These are phyloP conservation scores for Pseudocercospora fijiensis DNA, from an alignment of 2,329 filamentous ascomycete species.

Conservation along the genomic window DNA sequence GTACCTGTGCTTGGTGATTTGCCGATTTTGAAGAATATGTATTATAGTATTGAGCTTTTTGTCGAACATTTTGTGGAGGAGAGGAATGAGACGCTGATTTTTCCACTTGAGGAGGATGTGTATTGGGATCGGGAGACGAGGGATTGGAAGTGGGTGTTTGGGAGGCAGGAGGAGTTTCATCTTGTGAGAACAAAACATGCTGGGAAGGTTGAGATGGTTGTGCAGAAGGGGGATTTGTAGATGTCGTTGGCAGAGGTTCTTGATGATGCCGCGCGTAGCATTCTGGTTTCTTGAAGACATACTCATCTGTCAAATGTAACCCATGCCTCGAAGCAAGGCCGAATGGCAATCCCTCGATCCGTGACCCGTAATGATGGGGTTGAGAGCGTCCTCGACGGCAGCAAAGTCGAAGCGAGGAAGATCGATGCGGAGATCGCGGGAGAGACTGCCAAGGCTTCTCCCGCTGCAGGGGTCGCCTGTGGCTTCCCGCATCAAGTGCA, in stretches of 20 bases:
- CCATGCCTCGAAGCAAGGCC: too few species aligned
- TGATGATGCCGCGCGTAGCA: too few species aligned
- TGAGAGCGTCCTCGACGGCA: not conserved
- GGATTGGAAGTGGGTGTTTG: conserved; percentile 26
- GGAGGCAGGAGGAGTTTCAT: conserved; percentile 26
- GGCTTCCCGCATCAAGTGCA: not conserved
- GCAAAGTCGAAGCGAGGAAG: not conserved
- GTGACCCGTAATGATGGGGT: too few species aligned
- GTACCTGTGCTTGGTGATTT: conserved; percentile 26
- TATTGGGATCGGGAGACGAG: conserved; percentile 22
- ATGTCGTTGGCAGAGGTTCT: too few species aligned
- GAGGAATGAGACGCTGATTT: conserved; percentile 21
- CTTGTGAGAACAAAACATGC: conserved; percentile 14
- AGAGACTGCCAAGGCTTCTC: not conserved
- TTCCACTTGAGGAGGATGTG: conserved; percentile 28
- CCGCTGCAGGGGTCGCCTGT: not conserved
- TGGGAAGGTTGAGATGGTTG: not conserved
- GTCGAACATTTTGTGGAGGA: conserved; percentile 24
- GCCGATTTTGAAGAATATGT: conserved; percentile 22
- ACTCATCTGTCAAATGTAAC: too few species aligned
- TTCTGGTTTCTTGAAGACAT: too few species aligned
- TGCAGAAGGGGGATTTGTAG: conserved; percentile 1
- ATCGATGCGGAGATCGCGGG: not conserved
- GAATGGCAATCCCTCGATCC: too few species aligned
- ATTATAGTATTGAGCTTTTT: conserved; percentile 26